These are phyloP conservation scores for Alternaria tenuissima DNA, from an alignment of 2,329 filamentous ascomycete species.

Conservation along the genomic window DNA sequence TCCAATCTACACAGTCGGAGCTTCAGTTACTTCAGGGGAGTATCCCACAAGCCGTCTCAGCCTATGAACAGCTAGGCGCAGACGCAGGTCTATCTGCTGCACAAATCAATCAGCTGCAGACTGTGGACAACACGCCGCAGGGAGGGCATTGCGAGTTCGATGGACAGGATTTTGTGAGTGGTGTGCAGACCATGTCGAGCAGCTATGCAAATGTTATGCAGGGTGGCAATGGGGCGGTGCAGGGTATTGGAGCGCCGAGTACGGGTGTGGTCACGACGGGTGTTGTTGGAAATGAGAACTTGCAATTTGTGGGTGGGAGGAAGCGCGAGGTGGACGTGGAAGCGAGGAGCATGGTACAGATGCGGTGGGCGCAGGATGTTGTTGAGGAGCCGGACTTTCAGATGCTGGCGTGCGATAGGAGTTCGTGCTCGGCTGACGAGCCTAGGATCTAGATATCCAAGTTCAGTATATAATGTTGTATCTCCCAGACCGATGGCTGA, in stretches of 20 bases:
- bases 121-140: constrained; percentile 64
- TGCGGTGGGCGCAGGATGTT: constrained; percentile 40
- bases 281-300: constrained; percentile 60
- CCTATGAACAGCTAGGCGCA: constrained; percentile 61
- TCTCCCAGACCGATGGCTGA: neutral
- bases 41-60: constrained; percentile 61
- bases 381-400: constrained; percentile 31
- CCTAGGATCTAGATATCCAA: constrained; percentile 1
- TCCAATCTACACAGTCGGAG: constrained; percentile 64
- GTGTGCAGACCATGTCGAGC: constrained; percentile 65
- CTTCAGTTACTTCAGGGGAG: constrained; percentile 58
- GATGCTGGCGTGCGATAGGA: constrained; percentile 35
- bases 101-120: constrained; percentile 63
- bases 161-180: constrained; percentile 61
- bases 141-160: constrained; percentile 69
- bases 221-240: constrained; percentile 60
- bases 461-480: constrained; percentile 12
- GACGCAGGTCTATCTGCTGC: constrained; percentile 54
- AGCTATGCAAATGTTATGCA: constrained; percentile 64
- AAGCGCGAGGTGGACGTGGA: constrained; percentile 32
- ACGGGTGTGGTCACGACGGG: constrained; percentile 58
- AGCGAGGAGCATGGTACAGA: constrained; percentile 37
- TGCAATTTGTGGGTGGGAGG: constrained; percentile 49
- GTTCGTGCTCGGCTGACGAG: constrained; percentile 28
- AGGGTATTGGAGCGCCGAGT: constrained; percentile 55